A percentile compares a stretch with the other conserved stretches of the same genome.
Conservation (phyloP, 2,329 filamentous ascomycete genomes). For the Pseudogymnoascus sp. region DNA sequence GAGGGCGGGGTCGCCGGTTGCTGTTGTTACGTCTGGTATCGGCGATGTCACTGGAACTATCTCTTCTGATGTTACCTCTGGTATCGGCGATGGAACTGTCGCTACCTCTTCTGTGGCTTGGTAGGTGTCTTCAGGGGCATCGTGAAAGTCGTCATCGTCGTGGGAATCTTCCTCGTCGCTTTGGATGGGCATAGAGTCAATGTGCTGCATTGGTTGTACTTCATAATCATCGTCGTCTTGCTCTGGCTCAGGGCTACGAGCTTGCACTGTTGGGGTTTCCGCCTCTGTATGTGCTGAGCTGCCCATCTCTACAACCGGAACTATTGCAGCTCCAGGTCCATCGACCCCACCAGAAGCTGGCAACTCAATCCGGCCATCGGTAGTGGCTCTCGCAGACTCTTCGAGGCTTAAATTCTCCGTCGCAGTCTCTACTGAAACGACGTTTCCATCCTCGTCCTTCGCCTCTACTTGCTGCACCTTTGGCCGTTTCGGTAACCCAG, state of each 20-base stretch:
- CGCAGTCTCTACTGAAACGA: slow-evolving; percentile 16
- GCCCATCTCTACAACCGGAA: background rate
- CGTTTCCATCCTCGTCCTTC: slow-evolving; percentile 15
- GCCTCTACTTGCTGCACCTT: slow-evolving; percentile 24
- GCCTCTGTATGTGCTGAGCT: background rate
- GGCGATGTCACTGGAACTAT: background rate
- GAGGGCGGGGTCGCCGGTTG: slow-evolving; percentile 31
- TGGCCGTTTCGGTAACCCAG: slow-evolving; percentile 54
- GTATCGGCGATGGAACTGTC: background rate
- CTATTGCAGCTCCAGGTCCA: background rate
- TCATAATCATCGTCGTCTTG: slow-evolving; percentile 14
- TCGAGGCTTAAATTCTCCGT: slow-evolving; percentile 20
- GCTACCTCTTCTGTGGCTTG: background rate
- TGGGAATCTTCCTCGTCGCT: slow-evolving; percentile 21
- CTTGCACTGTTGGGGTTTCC: slow-evolving; percentile 17
- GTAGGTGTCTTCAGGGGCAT: background rate
- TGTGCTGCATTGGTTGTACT: slow-evolving; percentile 26
- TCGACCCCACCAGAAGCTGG: background rate
- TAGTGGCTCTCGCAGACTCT: slow-evolving; percentile 6
- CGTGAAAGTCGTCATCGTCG: background rate
- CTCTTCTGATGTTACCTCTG: background rate
- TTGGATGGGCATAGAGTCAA: slow-evolving; percentile 34
- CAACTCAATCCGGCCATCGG: background rate
- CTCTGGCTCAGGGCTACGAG: background rate
- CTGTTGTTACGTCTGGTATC: background rate